Evolutionary conservation across 331 rosid species (phyloP), one percentile per base, ranked within the genome.

Genomic region (Quercus lobata): DNA sequence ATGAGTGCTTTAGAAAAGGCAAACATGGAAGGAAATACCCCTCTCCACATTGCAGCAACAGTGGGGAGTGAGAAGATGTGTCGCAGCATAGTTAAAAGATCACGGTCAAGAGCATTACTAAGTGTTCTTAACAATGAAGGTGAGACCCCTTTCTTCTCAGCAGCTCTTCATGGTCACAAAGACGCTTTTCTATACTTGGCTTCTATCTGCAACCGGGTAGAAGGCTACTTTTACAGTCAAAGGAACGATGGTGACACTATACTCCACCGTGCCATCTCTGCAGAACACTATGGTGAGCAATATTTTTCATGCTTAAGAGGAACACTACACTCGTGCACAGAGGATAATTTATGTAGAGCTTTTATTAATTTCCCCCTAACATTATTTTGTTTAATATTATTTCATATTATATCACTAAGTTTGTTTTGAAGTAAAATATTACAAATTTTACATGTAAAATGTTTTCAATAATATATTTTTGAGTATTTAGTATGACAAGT

Each of bases 111-210:
- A 44, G 5, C 10, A 0, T 32, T 17, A 22, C 6, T 65, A 2
- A 21, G 49, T 54, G 63, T 22, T 11, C 58, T 2, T 61, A 76
- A 61, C 30, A 46, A 9, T 5, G 66, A 72, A 34, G 65, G 73
- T 2, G 82, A 79, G 71, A 80, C 87, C 0, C 87, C 89, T 54
- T 44, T 83, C 8, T 83, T 83, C 73, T 69, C 32, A n/a, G 87
- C 85, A 70, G 87, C 85, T 5, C 24, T 77, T 8, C 76, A 80
- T 16, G 73, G 89, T 77, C 25, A 57, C 1, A 80, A 74, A 22
- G 21, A 35, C 2, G 80, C 81, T 0, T 86, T 86, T 76, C 83
- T 81, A 0, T 83, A 19, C 68, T 83, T 86, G 1, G 5, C 41
- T 34, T 0, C 21, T 11, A 19, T 74, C 1, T 3, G 1, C 5